Evolutionary conservation across 805 yeast genomes (phyloP).

Genomic region (Candida pini): DNA sequence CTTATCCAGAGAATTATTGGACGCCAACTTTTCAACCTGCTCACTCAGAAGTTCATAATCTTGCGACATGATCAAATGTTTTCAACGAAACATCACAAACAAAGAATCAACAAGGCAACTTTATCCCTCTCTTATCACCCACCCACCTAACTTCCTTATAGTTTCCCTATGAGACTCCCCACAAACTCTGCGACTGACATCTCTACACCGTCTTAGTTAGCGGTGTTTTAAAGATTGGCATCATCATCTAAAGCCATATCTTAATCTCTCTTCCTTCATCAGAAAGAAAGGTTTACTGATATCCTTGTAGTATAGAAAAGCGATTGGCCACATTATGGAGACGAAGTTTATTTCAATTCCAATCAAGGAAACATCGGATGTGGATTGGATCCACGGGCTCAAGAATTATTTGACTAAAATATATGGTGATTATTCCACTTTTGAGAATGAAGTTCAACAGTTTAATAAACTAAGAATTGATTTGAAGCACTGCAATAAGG

Average conservation of each 20-base stretch:
- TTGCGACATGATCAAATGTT: constrained; percentile 9
- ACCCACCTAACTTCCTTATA: too few species aligned
- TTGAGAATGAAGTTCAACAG: constrained; percentile 46
- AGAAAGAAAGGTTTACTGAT: too few species aligned
- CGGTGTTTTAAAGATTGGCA: not conserved
- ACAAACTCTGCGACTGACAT: too few species aligned
- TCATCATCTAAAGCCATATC: too few species aligned
- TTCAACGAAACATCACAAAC: too few species aligned
- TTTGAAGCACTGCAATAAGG: constrained; percentile 39
- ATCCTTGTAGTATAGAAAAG: too few species aligned
- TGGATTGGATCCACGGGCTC: constrained; percentile 64
- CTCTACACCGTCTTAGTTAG: too few species aligned
- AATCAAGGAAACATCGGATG: constrained; percentile 44
- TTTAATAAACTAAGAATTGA: constrained; percentile 59
- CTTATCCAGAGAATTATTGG: constrained; percentile 25
- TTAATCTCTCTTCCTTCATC: too few species aligned
- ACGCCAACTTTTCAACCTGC: constrained; percentile 26
- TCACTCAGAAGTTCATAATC: constrained; percentile 22
- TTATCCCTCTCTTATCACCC: too few species aligned
- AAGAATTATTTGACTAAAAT: constrained; percentile 49
- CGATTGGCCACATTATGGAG: constrained; percentile 12
- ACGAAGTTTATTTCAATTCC: constrained; percentile 26
- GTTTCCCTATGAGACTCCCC: too few species aligned
- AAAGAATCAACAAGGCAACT: too few species aligned
- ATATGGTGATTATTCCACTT: constrained; percentile 59